A percentile compares a stretch with the other conserved stretches of the same genome.
Conservation (phyloP, 1,139 yeast species). For the Spencermartinsiella ligniputridi region DNA sequence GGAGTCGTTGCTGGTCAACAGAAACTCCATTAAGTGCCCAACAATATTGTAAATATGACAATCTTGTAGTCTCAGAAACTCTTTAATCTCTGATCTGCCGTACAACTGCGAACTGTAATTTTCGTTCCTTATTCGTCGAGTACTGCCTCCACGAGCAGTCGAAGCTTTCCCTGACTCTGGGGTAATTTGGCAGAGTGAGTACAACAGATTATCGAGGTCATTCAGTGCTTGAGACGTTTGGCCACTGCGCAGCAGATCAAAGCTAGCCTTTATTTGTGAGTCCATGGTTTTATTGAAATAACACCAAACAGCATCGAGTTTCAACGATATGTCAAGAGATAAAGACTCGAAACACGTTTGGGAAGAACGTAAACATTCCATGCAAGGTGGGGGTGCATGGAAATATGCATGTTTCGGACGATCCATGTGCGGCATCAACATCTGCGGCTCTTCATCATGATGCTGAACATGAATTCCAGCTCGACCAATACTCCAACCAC, state of each 20-base stretch:
- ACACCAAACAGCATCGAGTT: too few relatives aligned
- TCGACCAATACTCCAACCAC: too few relatives aligned
- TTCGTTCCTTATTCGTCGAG: not conserved
- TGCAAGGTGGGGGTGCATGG: too few relatives aligned
- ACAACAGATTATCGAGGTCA: not conserved
- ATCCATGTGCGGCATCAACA: too few relatives aligned
- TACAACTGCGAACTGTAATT: constrained; percentile 10
- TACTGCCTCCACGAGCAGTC: not conserved
- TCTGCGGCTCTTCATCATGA: too few relatives aligned
- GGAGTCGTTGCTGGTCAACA: constrained; percentile 17
- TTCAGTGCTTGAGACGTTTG: not conserved
- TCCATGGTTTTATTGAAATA: too few relatives aligned
- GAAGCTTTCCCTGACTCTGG: not conserved
- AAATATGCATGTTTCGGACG: too few relatives aligned
- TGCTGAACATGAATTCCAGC: too few relatives aligned
- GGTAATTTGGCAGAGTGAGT: not conserved
- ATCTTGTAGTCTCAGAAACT: constrained; percentile 50
- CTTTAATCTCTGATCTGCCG: constrained; percentile 33
- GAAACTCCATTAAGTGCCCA: constrained; percentile 34
- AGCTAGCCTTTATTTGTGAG: not conserved
- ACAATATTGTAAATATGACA: constrained; percentile 47
- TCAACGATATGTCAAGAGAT: too few relatives aligned
- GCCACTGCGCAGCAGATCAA: not conserved
- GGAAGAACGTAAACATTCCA: too few relatives aligned
- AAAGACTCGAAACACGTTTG: too few relatives aligned